phyloP scores from a whole-genome alignment of 257 asterid genomes.

The Solanum ahanhuiri region DNA sequence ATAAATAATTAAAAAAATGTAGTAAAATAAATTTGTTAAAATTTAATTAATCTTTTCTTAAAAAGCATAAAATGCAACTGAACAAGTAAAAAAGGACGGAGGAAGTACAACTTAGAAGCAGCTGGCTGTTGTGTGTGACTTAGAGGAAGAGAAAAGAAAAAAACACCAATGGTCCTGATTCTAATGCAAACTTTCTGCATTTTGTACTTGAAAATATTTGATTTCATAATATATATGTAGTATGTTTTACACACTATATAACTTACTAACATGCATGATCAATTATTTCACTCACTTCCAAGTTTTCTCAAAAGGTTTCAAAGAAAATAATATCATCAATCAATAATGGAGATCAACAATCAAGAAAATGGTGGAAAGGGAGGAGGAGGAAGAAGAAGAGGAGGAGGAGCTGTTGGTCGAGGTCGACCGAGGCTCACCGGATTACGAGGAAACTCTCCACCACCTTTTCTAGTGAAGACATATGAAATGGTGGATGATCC shows the following conservation, averaged over 20 bases:
- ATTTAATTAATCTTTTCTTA: not conserved
- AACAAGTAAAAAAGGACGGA: not conserved
- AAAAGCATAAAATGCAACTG: not conserved
- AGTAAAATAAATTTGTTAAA: not conserved
- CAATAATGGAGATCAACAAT: not conserved
- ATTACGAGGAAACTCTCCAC: constrained; percentile 1
- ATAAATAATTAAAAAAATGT: not conserved
- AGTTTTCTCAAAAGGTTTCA: not conserved
- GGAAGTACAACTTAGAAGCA: not conserved
- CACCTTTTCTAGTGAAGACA: constrained; percentile 31
- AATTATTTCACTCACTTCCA: not conserved
- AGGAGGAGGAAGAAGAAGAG: not conserved
- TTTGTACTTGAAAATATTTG: not conserved
- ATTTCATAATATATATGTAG: not conserved
- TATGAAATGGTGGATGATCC: constrained; percentile 31
- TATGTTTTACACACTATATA: not conserved
- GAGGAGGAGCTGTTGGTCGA: not conserved
- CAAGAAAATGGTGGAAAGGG: not conserved
- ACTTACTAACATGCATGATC: not conserved
- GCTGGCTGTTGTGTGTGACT: not conserved
- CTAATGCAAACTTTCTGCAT: not conserved
- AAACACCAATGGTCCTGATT: not conserved
- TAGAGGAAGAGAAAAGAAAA: not conserved
- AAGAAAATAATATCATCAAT: not conserved
- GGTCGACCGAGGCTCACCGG: not conserved